phyloP scores from a whole-genome alignment of 2,329 filamentous ascomycete genomes.

The Aspergillus sp. region DNA sequence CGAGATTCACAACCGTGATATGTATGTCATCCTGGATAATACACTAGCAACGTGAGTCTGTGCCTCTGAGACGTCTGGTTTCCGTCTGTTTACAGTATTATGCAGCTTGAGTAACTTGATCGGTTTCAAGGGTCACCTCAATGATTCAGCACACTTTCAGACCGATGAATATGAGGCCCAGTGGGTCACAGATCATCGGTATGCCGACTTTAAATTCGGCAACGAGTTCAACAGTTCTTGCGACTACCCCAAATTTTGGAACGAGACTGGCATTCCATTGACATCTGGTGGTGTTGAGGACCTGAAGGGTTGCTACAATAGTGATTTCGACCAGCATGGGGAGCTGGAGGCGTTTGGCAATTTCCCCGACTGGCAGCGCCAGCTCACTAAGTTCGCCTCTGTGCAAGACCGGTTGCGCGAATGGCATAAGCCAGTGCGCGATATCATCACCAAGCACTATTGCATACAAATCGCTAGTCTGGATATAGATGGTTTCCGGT shows the following conservation, averaged over 20 bases:
- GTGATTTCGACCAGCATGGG: slow-evolving; percentile 66
- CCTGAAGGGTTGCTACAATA: slow-evolving; percentile 59
- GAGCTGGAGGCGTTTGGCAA: slow-evolving; percentile 64
- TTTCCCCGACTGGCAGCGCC: slow-evolving; percentile 62
- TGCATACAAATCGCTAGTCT: slow-evolving; percentile 63
- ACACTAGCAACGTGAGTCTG: slow-evolving; percentile 59
- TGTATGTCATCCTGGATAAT: slow-evolving; percentile 68
- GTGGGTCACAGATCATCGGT: slow-evolving; percentile 57
- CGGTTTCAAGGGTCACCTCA: slow-evolving; percentile 61
- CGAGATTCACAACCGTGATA: slow-evolving; percentile 60
- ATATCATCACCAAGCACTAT: slow-evolving; percentile 60
- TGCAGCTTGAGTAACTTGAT: slow-evolving; percentile 58
- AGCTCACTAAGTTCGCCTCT: slow-evolving; percentile 65
- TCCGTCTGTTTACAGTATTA: background rate
- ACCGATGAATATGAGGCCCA: slow-evolving; percentile 56
- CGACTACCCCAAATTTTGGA: slow-evolving; percentile 62
- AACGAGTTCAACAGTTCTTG: slow-evolving; percentile 57
- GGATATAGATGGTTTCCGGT: slow-evolving; percentile 66
- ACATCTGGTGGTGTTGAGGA: slow-evolving; percentile 43
- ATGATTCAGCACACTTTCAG: slow-evolving; percentile 57
- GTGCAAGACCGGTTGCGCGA: slow-evolving; percentile 67
- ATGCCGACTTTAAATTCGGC: slow-evolving; percentile 58
- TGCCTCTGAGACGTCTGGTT: background rate
- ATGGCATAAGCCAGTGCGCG: slow-evolving; percentile 57
- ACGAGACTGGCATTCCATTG: slow-evolving; percentile 55